Evolutionary conservation across 768 basidiomycete species (phyloP), one percentile per base, ranked within the genome.

Genomic region (Infundibulicybe gibba): DNA sequence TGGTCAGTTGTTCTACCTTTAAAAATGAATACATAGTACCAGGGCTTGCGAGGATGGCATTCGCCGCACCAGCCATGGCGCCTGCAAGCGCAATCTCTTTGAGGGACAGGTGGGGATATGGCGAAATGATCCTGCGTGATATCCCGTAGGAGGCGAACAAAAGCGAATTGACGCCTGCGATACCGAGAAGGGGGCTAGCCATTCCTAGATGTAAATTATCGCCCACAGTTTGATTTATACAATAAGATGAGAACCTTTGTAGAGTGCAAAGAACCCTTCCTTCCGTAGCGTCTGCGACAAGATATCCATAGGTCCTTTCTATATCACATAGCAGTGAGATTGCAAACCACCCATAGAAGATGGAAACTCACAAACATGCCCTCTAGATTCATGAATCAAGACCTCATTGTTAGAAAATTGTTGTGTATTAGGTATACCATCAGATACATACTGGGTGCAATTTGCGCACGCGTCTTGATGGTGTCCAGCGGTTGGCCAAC

Each of bases 241-340:
- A 13, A 20, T 15, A 32, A 12, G 6, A 19, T 15, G 17, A 65
- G 30, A 12, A 90, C 94, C 95, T 75, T 97, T 97, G 70, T 97
- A 98, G 38, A 99, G 65, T 2, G 93, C 97, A 47, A 97, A 80
- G 59, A 94, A 80, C 0, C 97, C 97, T 61, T 99, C 97, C 72
- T 91, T 79, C 53, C 83, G 66, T 39, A 94, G 50, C 0, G 95
- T 98, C 62, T 90, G 85, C 14, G 63, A 54, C 9, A 94, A 66
- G 50, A 98, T 93, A 60, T 98, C 94, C 80, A 94, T 83, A 0
- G 95, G 94, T 1, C 94, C 94, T 74, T 87, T 94, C 90, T 93
- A 59, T 3, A 5, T 16, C 35, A 39, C 39, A 25, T 30, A 8
- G 16, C 13, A 20, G 14, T 11, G 37, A 14, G 12, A 14, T 30